A percentile compares a stretch with the other conserved stretches of the same genome.
phyloP scores from a whole-genome alignment of 768 basidiomycete genomes.

The Phaeotremella fagi region DNA sequence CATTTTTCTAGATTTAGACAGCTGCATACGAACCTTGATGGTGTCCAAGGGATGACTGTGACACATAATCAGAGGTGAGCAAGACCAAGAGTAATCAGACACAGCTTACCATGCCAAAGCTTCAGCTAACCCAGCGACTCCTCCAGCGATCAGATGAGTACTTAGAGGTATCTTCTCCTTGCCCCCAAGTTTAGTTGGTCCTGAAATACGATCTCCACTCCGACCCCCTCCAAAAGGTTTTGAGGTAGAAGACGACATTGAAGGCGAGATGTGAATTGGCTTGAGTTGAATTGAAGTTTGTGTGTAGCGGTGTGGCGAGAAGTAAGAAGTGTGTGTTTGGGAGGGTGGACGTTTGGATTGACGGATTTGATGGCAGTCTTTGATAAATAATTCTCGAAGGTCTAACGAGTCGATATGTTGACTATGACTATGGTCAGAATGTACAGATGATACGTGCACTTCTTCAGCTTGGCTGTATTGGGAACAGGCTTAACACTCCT shows the following conservation, averaged over 20 bases:
- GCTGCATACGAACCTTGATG: slow-evolving; percentile 99
- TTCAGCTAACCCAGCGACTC: slow-evolving; percentile 88
- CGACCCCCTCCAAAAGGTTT: slow-evolving; percentile 39
- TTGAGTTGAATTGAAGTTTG: too few relatives aligned
- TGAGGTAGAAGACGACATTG: slow-evolving; percentile 36
- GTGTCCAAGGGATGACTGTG: slow-evolving; percentile 94
- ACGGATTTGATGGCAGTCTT: too few relatives aligned
- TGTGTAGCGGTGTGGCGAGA: neutral
- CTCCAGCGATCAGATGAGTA: slow-evolving; percentile 84
- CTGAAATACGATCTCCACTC: slow-evolving; percentile 28
- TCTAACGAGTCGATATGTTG: too few relatives aligned
- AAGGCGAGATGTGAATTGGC: too few relatives aligned
- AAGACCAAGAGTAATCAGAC: slow-evolving; percentile 13
- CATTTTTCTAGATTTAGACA: slow-evolving; percentile 69
- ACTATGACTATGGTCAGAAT: too few relatives aligned
- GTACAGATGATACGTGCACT: too few relatives aligned
- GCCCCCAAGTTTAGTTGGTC: slow-evolving; percentile 6
- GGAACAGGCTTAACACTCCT: too few relatives aligned
- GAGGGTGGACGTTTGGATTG: too few relatives aligned
- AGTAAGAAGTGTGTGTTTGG: neutral
- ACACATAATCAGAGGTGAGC: slow-evolving; percentile 9
- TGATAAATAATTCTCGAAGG: too few relatives aligned
- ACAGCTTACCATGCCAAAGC: slow-evolving; percentile 56
- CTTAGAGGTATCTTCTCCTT: slow-evolving; percentile 51
- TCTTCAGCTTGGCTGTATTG: too few relatives aligned